Evolutionary conservation across 192 early-diverging fungal genomes (phyloP).

Genomic region (Funneliformis geosporum): DNA sequence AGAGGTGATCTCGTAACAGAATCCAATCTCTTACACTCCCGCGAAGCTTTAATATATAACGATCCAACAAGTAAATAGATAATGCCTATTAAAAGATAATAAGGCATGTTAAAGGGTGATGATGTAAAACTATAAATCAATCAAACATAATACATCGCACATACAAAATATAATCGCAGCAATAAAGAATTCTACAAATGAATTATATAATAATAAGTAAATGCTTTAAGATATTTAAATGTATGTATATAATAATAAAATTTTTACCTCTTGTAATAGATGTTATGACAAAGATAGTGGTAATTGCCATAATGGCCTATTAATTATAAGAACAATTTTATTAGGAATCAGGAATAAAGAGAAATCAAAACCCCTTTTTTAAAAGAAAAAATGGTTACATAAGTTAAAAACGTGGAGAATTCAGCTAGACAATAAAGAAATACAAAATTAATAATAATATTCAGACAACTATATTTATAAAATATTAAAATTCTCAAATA

Average conservation of each 20-base stretch:
- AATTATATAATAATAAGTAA: background rate
- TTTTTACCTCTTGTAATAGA: slow-evolving; percentile 71
- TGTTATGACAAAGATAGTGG: slow-evolving; percentile 63
- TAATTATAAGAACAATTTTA: background rate
- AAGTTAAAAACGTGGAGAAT: slow-evolving; percentile 49
- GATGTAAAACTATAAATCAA: background rate
- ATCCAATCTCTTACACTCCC: slow-evolving; percentile 80
- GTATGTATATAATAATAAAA: slow-evolving; percentile 45
- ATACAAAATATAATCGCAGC: background rate
- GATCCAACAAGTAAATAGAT: slow-evolving; percentile 52
- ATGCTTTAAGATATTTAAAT: background rate
- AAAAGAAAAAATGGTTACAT: slow-evolving; percentile 7
- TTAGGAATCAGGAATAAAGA: background rate
- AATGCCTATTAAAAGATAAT: background rate
- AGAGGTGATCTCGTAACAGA: slow-evolving; percentile 74
- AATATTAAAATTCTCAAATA: slow-evolving; percentile 39
- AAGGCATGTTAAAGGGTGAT: background rate
- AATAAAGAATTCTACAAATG: background rate
- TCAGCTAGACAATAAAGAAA: slow-evolving; percentile 27
- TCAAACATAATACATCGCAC: background rate
- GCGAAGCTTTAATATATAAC: slow-evolving; percentile 74
- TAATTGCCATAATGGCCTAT: slow-evolving; percentile 41
- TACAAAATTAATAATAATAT: background rate
- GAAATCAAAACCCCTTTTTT: background rate
- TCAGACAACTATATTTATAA: background rate